Evolutionary conservation across 495 filamentous ascomycete genomes (phyloP).

Genomic region (Penicillium parvum): DNA sequence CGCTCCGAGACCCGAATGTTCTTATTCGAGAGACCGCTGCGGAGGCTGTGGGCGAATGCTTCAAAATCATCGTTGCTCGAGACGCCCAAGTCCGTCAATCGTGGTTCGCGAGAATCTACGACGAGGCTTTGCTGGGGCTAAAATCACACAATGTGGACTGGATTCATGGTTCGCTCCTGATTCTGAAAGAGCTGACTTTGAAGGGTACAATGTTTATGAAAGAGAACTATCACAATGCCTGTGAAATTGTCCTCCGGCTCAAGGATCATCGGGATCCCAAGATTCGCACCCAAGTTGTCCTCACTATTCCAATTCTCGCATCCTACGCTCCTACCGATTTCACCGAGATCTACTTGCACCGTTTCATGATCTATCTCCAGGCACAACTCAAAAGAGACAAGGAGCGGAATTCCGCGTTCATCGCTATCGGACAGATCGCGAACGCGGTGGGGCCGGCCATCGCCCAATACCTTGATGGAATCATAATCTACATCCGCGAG

Average conservation of each 20-base stretch:
- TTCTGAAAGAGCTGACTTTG: conserved; percentile 82
- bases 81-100: conserved; percentile 77
- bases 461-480: conserved; percentile 89
- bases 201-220: conserved; percentile 99
- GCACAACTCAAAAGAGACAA: conserved; percentile 93
- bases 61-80: conserved; percentile 87
- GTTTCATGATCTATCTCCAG: conserved; percentile 95
- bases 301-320: conserved; percentile 87
- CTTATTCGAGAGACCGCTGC: conserved; percentile 88
- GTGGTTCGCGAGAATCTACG: conserved; percentile 83
- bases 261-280: conserved; percentile 87
- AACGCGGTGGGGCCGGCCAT: conserved; percentile 90
- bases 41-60: conserved; percentile 86
- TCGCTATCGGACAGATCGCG: conserved; percentile 94
- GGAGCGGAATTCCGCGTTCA: conserved; percentile 86
- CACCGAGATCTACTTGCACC: conserved; percentile 73
- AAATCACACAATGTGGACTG: conserved; percentile 73
- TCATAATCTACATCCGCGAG: conserved; percentile 86
- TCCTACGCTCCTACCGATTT: conserved; percentile 89
- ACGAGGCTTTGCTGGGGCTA: conserved; percentile 74
- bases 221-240: conserved; percentile 77
- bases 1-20: conserved; percentile 79
- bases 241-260: conserved; percentile 83
- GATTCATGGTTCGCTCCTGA: conserved; percentile 86
- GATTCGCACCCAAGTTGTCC: conserved; percentile 81